phyloP scores from a whole-genome alignment of 768 basidiomycete genomes.

The Pisolithus sp. region DNA sequence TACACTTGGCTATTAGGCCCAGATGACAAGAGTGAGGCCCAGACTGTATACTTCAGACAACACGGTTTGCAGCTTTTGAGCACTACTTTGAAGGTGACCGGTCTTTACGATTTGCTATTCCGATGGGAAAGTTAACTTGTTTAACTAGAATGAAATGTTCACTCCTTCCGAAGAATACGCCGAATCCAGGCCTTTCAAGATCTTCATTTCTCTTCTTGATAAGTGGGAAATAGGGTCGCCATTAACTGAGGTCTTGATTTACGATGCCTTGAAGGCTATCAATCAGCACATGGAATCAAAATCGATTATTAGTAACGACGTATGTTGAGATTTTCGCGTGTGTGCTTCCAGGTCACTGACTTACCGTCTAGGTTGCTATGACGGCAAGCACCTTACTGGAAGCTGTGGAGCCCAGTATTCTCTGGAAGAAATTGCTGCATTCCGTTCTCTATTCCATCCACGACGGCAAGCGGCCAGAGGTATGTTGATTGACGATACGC shows the following conservation, averaged over 20 bases:
- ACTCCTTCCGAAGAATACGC: conserved; percentile 65
- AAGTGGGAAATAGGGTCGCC: conserved; percentile 93
- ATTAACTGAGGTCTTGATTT: conserved; percentile 71
- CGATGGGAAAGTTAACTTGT: conserved; percentile 9
- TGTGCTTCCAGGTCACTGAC: neutral
- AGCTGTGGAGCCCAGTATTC: conserved; percentile 80
- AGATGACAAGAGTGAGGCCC: conserved; percentile 69
- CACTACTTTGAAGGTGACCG: conserved; percentile 57
- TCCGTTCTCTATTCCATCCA: conserved; percentile 50
- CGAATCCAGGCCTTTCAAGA: conserved; percentile 86
- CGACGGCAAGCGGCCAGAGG: conserved; percentile 42
- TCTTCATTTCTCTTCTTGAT: conserved; percentile 90
- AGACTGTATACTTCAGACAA: conserved; percentile 61
- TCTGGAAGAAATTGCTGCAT: conserved; percentile 75
- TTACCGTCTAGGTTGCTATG: conserved; percentile 50
- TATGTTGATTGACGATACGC: conserved; percentile 19
- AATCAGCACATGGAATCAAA: conserved; percentile 47
- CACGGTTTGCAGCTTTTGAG: conserved; percentile 70
- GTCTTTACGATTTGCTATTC: neutral
- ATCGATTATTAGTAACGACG: conserved; percentile 55
- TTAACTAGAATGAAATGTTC: conserved; percentile 66
- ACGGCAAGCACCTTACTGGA: conserved; percentile 88
- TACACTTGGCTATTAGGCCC: conserved; percentile 91
- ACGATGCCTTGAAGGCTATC: conserved; percentile 75
- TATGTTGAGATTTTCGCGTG: conserved; percentile 25